Evolutionary conservation across 2,329 filamentous ascomycete species (phyloP).

Genomic region (Clarireedia monteithiana): DNA sequence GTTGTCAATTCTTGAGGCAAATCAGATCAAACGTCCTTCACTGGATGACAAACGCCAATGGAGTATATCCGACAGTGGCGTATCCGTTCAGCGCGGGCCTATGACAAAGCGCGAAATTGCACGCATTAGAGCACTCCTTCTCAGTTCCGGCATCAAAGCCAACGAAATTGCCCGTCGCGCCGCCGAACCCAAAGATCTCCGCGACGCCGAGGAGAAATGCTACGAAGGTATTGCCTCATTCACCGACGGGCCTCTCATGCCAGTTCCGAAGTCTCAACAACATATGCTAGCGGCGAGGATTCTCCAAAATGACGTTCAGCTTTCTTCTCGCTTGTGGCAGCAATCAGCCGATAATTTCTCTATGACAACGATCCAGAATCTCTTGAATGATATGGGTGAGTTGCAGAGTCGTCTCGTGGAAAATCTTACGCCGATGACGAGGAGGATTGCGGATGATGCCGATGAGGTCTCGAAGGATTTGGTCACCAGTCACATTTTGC

Average conservation of each 20-base stretch:
- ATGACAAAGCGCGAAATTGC: conserved; percentile 68
- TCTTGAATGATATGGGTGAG: conserved; percentile 37
- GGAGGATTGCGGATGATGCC: conserved; percentile 65
- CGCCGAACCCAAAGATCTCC: conserved; percentile 22
- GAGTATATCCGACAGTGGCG: conserved; percentile 41
- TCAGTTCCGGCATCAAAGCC: conserved; percentile 85
- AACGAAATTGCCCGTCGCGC: conserved; percentile 67
- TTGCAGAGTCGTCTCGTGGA: conserved; percentile 33
- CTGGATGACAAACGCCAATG: conserved; percentile 35
- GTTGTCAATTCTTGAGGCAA: conserved; percentile 34
- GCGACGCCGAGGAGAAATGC: conserved; percentile 8
- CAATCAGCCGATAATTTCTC: conserved; percentile 51
- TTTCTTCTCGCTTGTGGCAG: conserved; percentile 43
- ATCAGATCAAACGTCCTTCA: conserved; percentile 16
- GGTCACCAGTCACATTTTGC: conserved; percentile 66
- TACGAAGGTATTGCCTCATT: conserved; percentile 23
- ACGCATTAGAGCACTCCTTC: conserved; percentile 66
- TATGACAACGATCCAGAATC: conserved; percentile 45
- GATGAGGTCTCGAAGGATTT: conserved; percentile 72
- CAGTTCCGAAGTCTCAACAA: conserved; percentile 22
- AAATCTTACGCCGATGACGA: conserved; percentile 49
- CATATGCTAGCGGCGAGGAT: conserved; percentile 45
- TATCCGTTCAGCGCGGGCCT: conserved; percentile 32
- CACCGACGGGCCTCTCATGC: conserved; percentile 8
- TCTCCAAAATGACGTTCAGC: conserved; percentile 38